These are phyloP conservation scores for Protostelium mycophagum DNA, from an alignment of 78 protist species.

Conservation along the genomic window DNA sequence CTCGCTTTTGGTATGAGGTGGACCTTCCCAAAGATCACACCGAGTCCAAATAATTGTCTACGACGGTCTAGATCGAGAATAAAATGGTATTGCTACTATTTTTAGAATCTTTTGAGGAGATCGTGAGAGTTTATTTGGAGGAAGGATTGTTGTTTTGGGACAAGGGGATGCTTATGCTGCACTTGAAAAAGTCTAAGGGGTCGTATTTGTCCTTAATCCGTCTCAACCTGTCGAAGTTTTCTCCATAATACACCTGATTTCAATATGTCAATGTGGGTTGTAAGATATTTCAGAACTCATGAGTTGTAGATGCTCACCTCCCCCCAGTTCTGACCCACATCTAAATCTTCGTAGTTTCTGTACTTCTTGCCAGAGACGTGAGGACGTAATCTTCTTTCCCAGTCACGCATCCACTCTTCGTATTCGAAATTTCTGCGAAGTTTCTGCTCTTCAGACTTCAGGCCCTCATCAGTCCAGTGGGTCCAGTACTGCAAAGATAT, in stretches of 20 bases:
- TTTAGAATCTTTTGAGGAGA: too few relatives aligned
- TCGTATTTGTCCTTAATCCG: background rate
- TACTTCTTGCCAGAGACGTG: background rate
- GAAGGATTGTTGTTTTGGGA: too few relatives aligned
- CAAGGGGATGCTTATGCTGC: background rate
- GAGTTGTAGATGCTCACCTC: background rate
- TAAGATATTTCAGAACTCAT: background rate
- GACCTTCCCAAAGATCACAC: too few relatives aligned
- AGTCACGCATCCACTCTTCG: background rate
- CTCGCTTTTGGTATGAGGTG: background rate
- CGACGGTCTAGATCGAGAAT: too few relatives aligned
- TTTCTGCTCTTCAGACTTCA: background rate
- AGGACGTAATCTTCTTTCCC: background rate
- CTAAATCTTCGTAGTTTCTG: background rate
- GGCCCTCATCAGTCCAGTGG: background rate
- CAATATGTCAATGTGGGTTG: background rate
- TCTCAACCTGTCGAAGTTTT: background rate
- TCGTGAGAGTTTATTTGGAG: too few relatives aligned
- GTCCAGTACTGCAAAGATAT: background rate
- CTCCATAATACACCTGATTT: background rate
- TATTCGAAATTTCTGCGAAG: background rate
- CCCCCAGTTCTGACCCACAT: background rate
- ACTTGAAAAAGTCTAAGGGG: background rate
- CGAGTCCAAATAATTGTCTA: too few relatives aligned
- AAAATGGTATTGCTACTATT: too few relatives aligned